Percentiles rank a stretch among this genome's conserved stretches.
phyloP scores from a whole-genome alignment of 192 early-diverging fungal genomes.

The Phlyctochytrium planicorne region DNA sequence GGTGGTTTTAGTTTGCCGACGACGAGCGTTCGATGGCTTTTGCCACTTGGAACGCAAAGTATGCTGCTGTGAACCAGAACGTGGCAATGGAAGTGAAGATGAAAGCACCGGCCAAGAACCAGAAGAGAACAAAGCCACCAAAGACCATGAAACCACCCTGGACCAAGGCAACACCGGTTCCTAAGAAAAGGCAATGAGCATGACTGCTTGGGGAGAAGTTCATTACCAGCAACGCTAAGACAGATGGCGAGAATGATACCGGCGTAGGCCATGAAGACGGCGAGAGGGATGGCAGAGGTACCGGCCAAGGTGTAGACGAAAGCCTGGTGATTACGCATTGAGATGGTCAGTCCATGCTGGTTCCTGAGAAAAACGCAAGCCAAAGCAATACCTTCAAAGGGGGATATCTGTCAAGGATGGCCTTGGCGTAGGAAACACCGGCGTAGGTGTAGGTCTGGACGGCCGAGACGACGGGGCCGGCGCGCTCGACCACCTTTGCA shows the following conservation, averaged over 20 bases:
- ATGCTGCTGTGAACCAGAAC: constrained; percentile 42
- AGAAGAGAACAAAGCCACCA: constrained; percentile 41
- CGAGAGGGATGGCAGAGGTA: constrained; percentile 30
- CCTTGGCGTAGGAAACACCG: constrained; percentile 18
- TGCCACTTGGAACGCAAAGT: constrained; percentile 42
- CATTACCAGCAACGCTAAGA: constrained; percentile 27
- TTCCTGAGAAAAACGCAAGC: neutral
- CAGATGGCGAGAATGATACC: constrained; percentile 24
- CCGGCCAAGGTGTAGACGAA: constrained; percentile 37
- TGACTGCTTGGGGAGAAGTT: neutral
- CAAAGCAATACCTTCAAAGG: constrained; percentile 33
- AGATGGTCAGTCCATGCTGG: neutral
- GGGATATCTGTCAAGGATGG: constrained; percentile 39
- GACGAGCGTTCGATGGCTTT: constrained; percentile 28
- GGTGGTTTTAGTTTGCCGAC: neutral
- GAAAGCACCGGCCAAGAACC: constrained; percentile 38
- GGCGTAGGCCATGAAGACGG: constrained; percentile 33
- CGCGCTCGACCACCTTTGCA: constrained; percentile 10
- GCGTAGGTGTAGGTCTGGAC: constrained; percentile 17
- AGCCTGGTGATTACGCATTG: constrained; percentile 18
- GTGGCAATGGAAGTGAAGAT: constrained; percentile 34
- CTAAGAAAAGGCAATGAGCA: neutral
- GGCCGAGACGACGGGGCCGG: constrained; percentile 9
- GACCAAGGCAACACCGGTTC: constrained; percentile 37
- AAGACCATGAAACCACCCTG: constrained; percentile 41